Evolutionary conservation across 2,329 filamentous ascomycete species (phyloP).

Genomic region (Aplosporella prunicola): DNA sequence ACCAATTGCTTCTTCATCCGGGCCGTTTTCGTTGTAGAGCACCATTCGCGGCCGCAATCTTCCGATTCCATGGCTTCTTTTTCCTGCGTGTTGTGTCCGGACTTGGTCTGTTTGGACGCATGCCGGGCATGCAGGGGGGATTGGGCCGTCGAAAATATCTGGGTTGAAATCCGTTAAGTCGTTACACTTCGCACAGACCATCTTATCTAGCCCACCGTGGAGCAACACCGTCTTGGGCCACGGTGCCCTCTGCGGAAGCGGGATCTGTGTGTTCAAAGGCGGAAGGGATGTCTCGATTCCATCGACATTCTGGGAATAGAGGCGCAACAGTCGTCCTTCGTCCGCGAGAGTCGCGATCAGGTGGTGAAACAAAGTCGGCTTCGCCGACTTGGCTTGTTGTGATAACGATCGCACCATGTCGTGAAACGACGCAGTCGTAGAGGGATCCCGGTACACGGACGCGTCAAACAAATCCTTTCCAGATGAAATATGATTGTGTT

Average conservation of each 20-base stretch:
- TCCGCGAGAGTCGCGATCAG: conserved; percentile 81
- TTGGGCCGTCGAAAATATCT: conserved; percentile 71
- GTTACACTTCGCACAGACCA: conserved; percentile 92
- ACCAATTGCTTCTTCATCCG: conserved; percentile 91
- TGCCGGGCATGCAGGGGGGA: conserved; percentile 66
- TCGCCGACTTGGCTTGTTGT: conserved; percentile 62
- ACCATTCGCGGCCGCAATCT: conserved; percentile 86
- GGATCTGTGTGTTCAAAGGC: conserved; percentile 71
- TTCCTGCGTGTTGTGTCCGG: conserved; percentile 65
- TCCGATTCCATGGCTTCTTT: conserved; percentile 88
- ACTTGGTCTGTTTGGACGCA: conserved; percentile 69
- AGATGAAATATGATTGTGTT: conserved; percentile 85
- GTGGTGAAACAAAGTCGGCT: conserved; percentile 85
- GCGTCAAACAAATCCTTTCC: conserved; percentile 96
- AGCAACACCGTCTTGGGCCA: conserved; percentile 93
- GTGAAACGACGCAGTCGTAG: conserved; percentile 83
- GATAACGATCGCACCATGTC: conserved; percentile 90
- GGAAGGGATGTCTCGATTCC: conserved; percentile 79
- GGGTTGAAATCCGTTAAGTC: conserved; percentile 67
- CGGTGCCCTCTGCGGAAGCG: conserved; percentile 72
- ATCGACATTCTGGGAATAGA: conserved; percentile 97
- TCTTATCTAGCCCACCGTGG: conserved; percentile 86
- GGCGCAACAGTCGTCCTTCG: conserved; percentile 75
- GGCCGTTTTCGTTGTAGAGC: conserved; percentile 94
- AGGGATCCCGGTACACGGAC: conserved; percentile 89